Evolutionary conservation across 768 basidiomycete genomes (phyloP).

Genomic region (Tricholoma hemisulphureum): DNA sequence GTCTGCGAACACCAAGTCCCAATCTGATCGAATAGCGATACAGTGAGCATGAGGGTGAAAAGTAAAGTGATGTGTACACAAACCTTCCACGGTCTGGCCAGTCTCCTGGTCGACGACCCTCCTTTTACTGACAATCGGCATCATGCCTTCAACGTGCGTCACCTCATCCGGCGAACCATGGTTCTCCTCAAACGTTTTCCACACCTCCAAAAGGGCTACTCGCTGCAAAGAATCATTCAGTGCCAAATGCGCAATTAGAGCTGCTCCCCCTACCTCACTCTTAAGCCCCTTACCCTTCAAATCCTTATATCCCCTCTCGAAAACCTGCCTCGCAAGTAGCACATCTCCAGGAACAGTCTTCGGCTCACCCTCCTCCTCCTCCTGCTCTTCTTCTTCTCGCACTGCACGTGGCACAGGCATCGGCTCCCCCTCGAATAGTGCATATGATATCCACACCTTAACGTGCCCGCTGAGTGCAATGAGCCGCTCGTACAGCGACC

Average conservation of each 20-base stretch:
- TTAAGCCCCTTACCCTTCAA: slow-evolving; percentile 80
- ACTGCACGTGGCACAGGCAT: slow-evolving; percentile 63
- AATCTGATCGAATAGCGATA: slow-evolving; percentile 50
- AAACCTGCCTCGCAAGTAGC: slow-evolving; percentile 73
- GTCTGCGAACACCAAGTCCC: slow-evolving; percentile 94
- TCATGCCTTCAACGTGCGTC: slow-evolving; percentile 84
- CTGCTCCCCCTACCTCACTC: slow-evolving; percentile 71
- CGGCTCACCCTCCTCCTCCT: slow-evolving; percentile 45
- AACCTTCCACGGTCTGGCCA: slow-evolving; percentile 84
- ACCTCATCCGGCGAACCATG: slow-evolving; percentile 73
- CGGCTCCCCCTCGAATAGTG: slow-evolving; percentile 83
- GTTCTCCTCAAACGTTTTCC: slow-evolving; percentile 90
- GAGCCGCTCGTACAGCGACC: slow-evolving; percentile 87
- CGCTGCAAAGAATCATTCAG: slow-evolving; percentile 50
- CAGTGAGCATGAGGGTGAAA: neutral
- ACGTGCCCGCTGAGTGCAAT: slow-evolving; percentile 85
- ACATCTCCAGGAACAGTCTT: slow-evolving; percentile 73
- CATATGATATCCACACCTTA: slow-evolving; percentile 97
- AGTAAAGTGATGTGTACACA: slow-evolving; percentile 17
- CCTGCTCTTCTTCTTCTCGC: slow-evolving; percentile 73
- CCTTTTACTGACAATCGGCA: slow-evolving; percentile 87
- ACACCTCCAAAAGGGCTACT: slow-evolving; percentile 87
- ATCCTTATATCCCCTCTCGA: slow-evolving; percentile 85
- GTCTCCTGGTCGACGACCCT: slow-evolving; percentile 83
- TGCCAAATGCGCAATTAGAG: neutral